Conservation (phyloP, 2,329 filamentous ascomycete species). For the Mariannaea sp. region DNA sequence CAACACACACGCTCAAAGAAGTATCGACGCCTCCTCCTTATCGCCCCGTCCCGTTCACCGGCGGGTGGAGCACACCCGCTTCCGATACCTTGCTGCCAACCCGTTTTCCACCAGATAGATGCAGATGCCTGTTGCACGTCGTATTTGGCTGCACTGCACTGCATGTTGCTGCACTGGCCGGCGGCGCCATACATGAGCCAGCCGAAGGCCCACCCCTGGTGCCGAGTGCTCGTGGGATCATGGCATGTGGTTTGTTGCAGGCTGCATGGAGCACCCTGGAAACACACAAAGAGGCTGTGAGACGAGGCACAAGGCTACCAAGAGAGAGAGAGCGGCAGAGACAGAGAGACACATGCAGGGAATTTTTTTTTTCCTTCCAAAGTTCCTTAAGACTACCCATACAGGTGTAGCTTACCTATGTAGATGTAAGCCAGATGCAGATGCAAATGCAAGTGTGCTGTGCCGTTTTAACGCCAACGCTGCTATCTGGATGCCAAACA, state of each 20-base stretch:
- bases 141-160: no score
- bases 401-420: constrained; percentile 11
- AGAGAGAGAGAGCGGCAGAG: neutral
- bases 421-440: constrained; percentile 3
- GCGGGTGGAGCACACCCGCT: constrained; percentile 5
- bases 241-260: neutral
- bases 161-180: no score
- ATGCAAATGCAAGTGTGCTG: constrained; percentile 9
- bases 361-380: constrained; percentile 9
- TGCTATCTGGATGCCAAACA: constrained; percentile 14
- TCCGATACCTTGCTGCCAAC: no score
- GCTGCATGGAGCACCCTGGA: neutral
- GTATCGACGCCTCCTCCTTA: constrained; percentile 10
- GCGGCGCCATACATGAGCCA: constrained; percentile 15
- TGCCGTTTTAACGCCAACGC: constrained; percentile 16
- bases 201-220: neutral
- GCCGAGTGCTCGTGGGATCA: neutral
- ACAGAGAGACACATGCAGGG: constrained; percentile 12
- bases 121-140: no score
- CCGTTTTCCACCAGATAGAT: constrained; percentile 35
- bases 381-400: constrained; percentile 14
- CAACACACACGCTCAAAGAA: no score
- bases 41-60: constrained; percentile 13
- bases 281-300: neutral
- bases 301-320: constrained; percentile 4